Conservation (phyloP, 805 yeast genomes). For the Yarrowia alimentaria region DNA sequence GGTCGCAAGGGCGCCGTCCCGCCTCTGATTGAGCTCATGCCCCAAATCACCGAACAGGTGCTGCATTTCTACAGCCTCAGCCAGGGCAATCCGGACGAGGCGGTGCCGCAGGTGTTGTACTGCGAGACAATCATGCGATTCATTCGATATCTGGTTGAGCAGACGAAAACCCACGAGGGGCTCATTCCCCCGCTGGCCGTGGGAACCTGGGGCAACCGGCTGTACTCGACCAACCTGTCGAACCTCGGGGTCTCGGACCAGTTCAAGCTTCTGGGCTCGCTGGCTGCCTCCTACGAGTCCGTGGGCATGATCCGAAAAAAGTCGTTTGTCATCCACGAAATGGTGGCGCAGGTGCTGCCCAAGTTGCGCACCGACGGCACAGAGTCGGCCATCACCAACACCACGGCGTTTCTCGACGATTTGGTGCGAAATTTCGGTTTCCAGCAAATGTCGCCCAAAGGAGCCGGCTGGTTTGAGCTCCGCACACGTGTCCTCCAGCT, state of each 20-base stretch:
- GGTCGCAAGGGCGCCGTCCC: background rate
- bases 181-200: constrained; percentile 44
- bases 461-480: constrained; percentile 53
- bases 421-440: constrained; percentile 58
- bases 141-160: constrained; percentile 44
- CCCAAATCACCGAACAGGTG: constrained; percentile 39
- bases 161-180: constrained; percentile 12
- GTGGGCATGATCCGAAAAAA: constrained; percentile 61
- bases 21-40: constrained; percentile 29
- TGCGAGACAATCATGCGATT: constrained; percentile 68
- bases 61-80: constrained; percentile 49
- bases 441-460: constrained; percentile 39
- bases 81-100: constrained; percentile 60
- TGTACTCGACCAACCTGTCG: constrained; percentile 48
- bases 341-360: constrained; percentile 18
- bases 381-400: constrained; percentile 9
- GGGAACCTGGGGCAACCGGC: constrained; percentile 47
- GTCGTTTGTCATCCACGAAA: constrained; percentile 6
- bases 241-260: constrained; percentile 53
- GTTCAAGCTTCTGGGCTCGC: constrained; percentile 59
- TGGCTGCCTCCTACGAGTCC: constrained; percentile 62
- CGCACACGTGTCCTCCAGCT: constrained; percentile 56
- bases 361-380: constrained; percentile 12
- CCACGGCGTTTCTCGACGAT: constrained; percentile 46
- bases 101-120: constrained; percentile 77